Base-by-base conservation (phyloP, 2,329 filamentous ascomycete species). In the Pseudogymnoascus sp. region DNA sequence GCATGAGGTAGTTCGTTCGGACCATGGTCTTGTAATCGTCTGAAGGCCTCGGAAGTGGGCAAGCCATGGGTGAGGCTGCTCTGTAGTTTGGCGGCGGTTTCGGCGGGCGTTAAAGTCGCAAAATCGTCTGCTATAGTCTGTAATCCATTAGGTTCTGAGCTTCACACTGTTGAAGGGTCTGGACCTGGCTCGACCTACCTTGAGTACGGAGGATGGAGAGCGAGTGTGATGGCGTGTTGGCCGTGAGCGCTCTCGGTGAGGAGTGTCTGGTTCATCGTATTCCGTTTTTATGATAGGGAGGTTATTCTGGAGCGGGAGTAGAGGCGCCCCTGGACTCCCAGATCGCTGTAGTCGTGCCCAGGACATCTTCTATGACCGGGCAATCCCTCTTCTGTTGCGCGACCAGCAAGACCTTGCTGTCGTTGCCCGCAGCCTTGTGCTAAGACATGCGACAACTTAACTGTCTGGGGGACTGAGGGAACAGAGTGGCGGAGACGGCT, bases 1-100 rank as follows among this genome's bases (percentile, higher is more conserved):
- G 97, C 92, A 74, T 95, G 91, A 5, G 94, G 91, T 38, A 99
- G 88, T 76, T 99, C 94, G 75, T 99, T 99, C 29, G 89, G 87
- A 33, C 94, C 94, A 78, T 94, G 85, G 66, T 89, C 84, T 71
- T 88, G 83, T 65, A 96, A 81, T 71, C 93, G 86, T 62, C 88
- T 83, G 64, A 92, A 81, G 37, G 92, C 94, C 75, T 96, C 91
- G 49, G 86, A 83, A 0, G 90, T 87, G 4, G 90, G 86, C 12
- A 99, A 82, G 61, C 94, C 94, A 71, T 90, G 83, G 12, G 82
- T 85, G 26, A 96, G 78, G n/a, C 92, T 97, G 3, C 93, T 95
- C 66, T 87, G 82, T 61, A 97, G 79, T 67, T 85, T 86, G 61
- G 86, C 81, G 49, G 91, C 92, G 10, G 90, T 88, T 75, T 96